Percentiles rank a stretch among this genome's conserved stretches.
Evolutionary conservation across 2,329 filamentous ascomycete species (phyloP).

Genomic region (Fusarium nodosum): DNA sequence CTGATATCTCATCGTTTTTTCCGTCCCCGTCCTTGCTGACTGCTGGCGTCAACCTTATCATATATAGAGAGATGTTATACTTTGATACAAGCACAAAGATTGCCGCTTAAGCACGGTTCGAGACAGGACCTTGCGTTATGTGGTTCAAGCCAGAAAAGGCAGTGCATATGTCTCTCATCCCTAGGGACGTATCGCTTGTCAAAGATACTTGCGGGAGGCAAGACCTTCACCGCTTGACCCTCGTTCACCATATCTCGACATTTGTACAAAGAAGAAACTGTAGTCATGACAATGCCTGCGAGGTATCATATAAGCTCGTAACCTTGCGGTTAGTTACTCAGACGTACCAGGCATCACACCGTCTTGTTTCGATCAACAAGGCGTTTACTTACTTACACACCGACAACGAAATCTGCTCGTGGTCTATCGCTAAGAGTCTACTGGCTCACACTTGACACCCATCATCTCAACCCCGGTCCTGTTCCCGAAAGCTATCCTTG

Average conservation of each 20-base stretch:
- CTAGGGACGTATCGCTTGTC: neutral
- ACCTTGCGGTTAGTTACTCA: neutral
- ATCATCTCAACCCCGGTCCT: slow-evolving; percentile 29
- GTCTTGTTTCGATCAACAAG: slow-evolving; percentile 21
- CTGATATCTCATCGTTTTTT: slow-evolving; percentile 1
- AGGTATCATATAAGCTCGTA: slow-evolving; percentile 5
- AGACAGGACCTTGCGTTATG: neutral
- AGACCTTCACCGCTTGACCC: slow-evolving; percentile 24
- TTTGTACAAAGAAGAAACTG: neutral
- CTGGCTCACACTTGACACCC: slow-evolving; percentile 35
- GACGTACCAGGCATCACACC: slow-evolving; percentile 37
- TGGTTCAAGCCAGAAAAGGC: slow-evolving; percentile 8
- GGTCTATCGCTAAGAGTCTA: slow-evolving; percentile 43
- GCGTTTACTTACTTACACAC: slow-evolving; percentile 24
- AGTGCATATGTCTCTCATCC: neutral
- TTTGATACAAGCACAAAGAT: neutral
- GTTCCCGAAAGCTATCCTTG: slow-evolving; percentile 39
- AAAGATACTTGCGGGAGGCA: neutral
- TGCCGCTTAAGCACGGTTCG: neutral
- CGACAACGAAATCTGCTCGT: slow-evolving; percentile 38
- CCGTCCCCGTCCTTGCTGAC: neutral
- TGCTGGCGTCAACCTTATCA: slow-evolving; percentile 18
- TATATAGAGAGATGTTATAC: slow-evolving; percentile 4
- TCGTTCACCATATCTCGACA: slow-evolving; percentile 15
- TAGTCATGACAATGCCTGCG: slow-evolving; percentile 6